A percentile compares a stretch with the other conserved stretches of the same genome.
Evolutionary conservation across 129 eudicot species (phyloP).

Genomic region (Arctium lappa): DNA sequence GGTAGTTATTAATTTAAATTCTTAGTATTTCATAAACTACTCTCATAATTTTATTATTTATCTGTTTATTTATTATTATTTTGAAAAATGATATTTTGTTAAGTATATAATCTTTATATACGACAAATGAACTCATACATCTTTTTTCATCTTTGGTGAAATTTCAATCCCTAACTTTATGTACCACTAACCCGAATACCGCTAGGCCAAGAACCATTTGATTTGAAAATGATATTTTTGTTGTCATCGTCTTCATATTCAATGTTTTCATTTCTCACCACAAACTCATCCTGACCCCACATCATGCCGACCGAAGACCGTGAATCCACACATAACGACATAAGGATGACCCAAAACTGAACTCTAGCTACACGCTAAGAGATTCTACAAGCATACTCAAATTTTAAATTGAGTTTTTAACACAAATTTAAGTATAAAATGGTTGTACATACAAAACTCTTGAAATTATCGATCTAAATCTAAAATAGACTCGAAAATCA

Average conservation of each 20-base stretch:
- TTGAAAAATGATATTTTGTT: background rate
- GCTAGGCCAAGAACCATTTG: background rate
- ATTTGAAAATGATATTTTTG: background rate
- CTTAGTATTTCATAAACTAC: background rate
- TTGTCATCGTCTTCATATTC: background rate
- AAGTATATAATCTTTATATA: background rate
- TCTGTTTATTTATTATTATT: background rate
- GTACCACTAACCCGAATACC: background rate
- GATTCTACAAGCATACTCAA: background rate
- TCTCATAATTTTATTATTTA: background rate
- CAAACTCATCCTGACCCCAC: background rate
- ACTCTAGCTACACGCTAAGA: background rate
- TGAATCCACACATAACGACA: background rate
- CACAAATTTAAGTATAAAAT: background rate
- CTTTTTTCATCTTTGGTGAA: background rate
- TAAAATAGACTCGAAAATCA: background rate
- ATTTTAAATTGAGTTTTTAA: background rate
- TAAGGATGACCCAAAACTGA: background rate
- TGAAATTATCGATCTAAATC: no score
- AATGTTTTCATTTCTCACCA: background rate
- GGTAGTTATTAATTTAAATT: background rate
- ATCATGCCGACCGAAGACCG: background rate
- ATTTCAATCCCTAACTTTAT: background rate
- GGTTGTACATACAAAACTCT: background rate
- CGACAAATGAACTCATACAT: no score